Base-by-base conservation (phyloP, 768 basidiomycete species). In the Rhizopogon roseolus region DNA sequence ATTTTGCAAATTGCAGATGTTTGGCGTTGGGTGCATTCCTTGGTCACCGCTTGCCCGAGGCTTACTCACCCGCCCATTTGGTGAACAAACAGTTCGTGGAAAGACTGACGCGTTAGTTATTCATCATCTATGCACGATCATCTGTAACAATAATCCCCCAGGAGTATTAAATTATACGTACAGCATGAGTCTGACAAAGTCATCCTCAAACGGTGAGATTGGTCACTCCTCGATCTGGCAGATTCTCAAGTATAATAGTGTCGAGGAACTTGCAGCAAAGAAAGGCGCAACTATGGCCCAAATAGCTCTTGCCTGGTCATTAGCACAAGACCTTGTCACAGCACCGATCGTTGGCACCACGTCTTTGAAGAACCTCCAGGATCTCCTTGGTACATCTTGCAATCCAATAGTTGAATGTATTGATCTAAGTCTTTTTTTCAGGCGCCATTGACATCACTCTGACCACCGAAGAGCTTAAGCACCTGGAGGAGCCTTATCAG, bases 11-110 rank as follows among this genome's bases (percentile, higher is more conserved):
- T 76, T 51, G n/a, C 53, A 81, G 76, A 61, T 76, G 56, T 75
- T 80, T 41, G 80, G 80, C 32, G 78, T 81, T 25, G 82, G 80
- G 0, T 65, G 74, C 17, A 82, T 84, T 46, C 81, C 81, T 0
- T 85, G 82, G 82, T 81, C 78, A 9, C 81, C 82, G 0, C 73
- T 84, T 16, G 81, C 72, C 9, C 72, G 79, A n/a, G 81, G 81
- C 0, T 62, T 77, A 5, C 66, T 81, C 25, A 73, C 77, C 10
- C 73, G 77, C 29, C 76, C 76, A 9, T 45, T 71, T 16, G 55
- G 56, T 6, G 62, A 69, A 44, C 67, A 74, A 49, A 79, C 78
- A 0, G 67, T 62, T 22, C 73, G 79, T 10, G 69, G 69, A 14
- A 60, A 62, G 27, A 67, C 66, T 1, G 78, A 81, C 59, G 27